phyloP scores from a whole-genome alignment of 192 early-diverging fungal genomes.

The Umbelopsis sp. region DNA sequence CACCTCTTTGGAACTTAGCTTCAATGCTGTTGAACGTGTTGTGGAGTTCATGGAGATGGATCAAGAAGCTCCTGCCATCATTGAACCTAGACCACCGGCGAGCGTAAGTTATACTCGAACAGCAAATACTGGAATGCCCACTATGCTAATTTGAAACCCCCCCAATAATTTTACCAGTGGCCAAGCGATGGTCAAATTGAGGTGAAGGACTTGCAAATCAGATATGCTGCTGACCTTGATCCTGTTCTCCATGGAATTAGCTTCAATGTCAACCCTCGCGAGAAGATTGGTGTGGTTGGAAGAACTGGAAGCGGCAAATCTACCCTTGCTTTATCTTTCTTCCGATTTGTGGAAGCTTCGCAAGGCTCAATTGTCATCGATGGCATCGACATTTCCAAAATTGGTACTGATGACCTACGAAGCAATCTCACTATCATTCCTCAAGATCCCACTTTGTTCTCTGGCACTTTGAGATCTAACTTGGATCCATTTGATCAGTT shows the following conservation, averaged over 20 bases:
- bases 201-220: slow-evolving; percentile 69
- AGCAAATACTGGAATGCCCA: too few relatives aligned
- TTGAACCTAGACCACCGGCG: slow-evolving; percentile 52
- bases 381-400: slow-evolving; percentile 68
- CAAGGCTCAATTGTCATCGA: slow-evolving; percentile 78
- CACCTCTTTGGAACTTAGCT: slow-evolving; percentile 77
- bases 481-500: slow-evolving; percentile 84
- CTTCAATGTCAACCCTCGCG: slow-evolving; percentile 58
- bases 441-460: slow-evolving; percentile 60
- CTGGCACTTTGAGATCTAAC: slow-evolving; percentile 71
- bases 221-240: slow-evolving; percentile 70
- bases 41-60: slow-evolving; percentile 79
- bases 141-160: too few relatives aligned
- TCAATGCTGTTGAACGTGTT: slow-evolving; percentile 87
- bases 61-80: slow-evolving; percentile 71
- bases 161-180: slow-evolving; percentile 48
- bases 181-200: slow-evolving; percentile 74
- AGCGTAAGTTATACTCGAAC: slow-evolving; percentile 29
- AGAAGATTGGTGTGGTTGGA: slow-evolving; percentile 95
- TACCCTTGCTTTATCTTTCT: slow-evolving; percentile 74
- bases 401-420: slow-evolving; percentile 83
- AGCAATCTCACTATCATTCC: slow-evolving; percentile 85
- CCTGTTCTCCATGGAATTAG: slow-evolving; percentile 78
- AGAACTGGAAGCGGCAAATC: slow-evolving; percentile 89
- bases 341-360: slow-evolving; percentile 76